Evolutionary conservation across 1,284 basidiomycete species (phyloP), one percentile per base, ranked within the genome.

Genomic region (Ganoderma sinense): DNA sequence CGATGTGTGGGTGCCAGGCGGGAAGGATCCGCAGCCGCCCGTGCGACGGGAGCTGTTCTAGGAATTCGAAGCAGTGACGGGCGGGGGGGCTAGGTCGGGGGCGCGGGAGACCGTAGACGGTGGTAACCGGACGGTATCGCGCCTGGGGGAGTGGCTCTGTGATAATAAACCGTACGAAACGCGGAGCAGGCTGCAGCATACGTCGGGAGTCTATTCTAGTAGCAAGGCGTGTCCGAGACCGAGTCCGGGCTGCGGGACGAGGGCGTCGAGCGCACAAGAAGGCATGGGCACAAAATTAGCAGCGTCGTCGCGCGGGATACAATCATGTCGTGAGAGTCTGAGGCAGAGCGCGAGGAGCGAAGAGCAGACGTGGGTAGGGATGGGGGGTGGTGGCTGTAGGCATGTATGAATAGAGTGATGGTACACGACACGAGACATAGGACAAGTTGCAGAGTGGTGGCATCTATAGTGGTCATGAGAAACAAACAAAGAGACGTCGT

Each of bases 361-460:
- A 61, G 53, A 16, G 40, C 23, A 10, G 48, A 53, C 48, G 23
- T 14, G 13, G 48, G 48, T 26, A 53, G 48, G 13, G 48, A 53
- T 41, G 39, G 36, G 40, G 29, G n/a, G 56, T 48, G 45, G 45
- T 20, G 45, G 45, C 45, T 23, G 33, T 59, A 33, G 58, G 58
- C 23, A 59, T 23, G 59, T 61, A 61, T 61, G 59, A 41, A 61
- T 40, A 43, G 59, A 11, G 59, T 61, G 59, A 26, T 61, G 36
- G 39, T 61, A 61, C 59, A 61, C 39, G 36, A 14, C 31, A 23
- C 16, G 31, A 36, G 58, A 40, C 23, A 61, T 14, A 43, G 59
- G 26, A 26, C 36, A 61, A 29, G 7, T 20, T 61, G 39, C 59
- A 61, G 59, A 61, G 59, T 43, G 59, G 59, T 41, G 59, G 59